Evolutionary conservation across 129 eudicot species (phyloP), one percentile per base, ranked within the genome.

Genomic region (Saposhnikovia divaricata): DNA sequence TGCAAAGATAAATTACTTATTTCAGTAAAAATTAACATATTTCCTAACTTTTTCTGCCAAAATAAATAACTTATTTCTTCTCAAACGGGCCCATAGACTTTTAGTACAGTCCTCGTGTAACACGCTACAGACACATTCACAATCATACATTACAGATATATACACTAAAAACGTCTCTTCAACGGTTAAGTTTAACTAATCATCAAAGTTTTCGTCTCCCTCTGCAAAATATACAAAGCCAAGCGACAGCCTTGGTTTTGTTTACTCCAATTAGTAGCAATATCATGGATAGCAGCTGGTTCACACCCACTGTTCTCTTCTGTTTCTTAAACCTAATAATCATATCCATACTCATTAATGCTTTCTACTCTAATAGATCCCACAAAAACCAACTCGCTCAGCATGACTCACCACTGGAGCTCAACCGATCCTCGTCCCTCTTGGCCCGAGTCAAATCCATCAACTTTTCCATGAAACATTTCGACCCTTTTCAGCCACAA

Each of bases 281-380:
- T 39, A 44, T 2, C 19, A 84, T 84, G 73, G 75, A 84, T 48
- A 73, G 82, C 3, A 31, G 83, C 75, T 87, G 89, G 91, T 81
- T 81, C 63, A 92, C 92, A 8, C 94, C 94, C 31, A 70, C 88
- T 4, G 18, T 83, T 75, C 86, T 92, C 39, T 92, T 92, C 81
- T 89, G 92, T 84, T 43, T 88, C 77, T 80, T 92, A 31, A 89
- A 92, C 84, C 85, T 92, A 80, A 79, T 81, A 82, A 88, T 92
- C 69, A 87, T 71, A 69, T 74, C 85, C 70, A 88, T 92, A 19
- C 86, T 86, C 85, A 55, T 89, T 11, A 45, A 1, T n/a, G 83
- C 80, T 53, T 89, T 90, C 25, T 81, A 73, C 78, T 84, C 82
- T 81, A 83, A 79, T 82, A 83, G 79, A 61, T 65, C 77, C 34